Base-by-base conservation (phyloP, 1,284 basidiomycete species). In the Rhodotorula mucilaginosa region DNA sequence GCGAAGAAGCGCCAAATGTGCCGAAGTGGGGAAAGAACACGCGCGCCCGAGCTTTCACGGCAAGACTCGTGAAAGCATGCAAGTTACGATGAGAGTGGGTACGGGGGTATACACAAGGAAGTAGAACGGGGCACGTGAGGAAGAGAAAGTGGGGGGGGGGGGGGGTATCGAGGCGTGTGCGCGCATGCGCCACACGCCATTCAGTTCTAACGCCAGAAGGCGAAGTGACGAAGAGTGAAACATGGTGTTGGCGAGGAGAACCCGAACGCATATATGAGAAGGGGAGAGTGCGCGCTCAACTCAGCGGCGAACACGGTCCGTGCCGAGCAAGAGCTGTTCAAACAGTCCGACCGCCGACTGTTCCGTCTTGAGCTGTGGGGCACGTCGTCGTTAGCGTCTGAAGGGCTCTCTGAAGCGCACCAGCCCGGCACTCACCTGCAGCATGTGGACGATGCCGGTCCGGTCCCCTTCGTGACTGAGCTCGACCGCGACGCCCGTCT, bases 361-460 rank as follows among this genome's bases (percentile, higher is more conserved):
- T 82, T 99, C 97, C 81, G 91, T 96, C 76, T 82, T 80, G 77
- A 83, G 79, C 79, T 83, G 80, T 29, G 48, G 51, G 7, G 47
- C 1, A n/a, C 2, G 29, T 6, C 49, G 7, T 2, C 3, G 21
- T 54, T 29, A 67, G 52, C 7, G 23, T 18, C 7, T 16, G 47
- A 18, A 44, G 29, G 19, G 7, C 5, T 48, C 31, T 4, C 21
- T 19, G 6, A 26, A 2, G 19, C 3, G 10, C 39, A 29, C 6
- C 2, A 47, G 10, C 31, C 19, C 16, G 2, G 7, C 15, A 47
- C 91, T 86, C 58, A 95, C 82, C 82, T 97, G 93, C 67, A 99
- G 88, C 96, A 99, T 97, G 80, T 99, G 98, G 68, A 99, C 85
- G 79, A 98, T 89, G 18, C 97, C 97, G n/a, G 95, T 97, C 69